Conservation (phyloP, 2,329 filamentous ascomycete species). For the Nothophoma quercina region DNA sequence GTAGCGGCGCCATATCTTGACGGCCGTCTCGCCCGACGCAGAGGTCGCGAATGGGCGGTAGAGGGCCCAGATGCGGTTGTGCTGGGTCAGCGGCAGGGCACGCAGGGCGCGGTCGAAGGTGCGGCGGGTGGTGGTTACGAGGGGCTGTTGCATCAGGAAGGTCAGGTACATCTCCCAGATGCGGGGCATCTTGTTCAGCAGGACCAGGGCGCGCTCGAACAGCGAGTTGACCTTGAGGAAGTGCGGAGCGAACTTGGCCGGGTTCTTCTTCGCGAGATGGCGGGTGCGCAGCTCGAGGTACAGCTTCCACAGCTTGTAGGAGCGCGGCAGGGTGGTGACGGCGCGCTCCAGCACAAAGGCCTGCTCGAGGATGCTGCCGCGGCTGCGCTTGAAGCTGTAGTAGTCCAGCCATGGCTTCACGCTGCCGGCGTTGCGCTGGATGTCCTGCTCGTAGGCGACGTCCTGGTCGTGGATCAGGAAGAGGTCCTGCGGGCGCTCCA, state of each 20-base stretch:
- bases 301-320: conserved; percentile 99
- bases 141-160: conserved; percentile 89
- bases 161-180: conserved; percentile 98
- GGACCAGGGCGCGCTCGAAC: conserved; percentile 89
- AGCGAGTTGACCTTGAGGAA: conserved; percentile 94
- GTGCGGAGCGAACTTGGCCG: conserved; percentile 78
- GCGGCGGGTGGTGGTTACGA: conserved; percentile 83
- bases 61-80: conserved; percentile 92
- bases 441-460: conserved; percentile 94
- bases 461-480: conserved; percentile 78
- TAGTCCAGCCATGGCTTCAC: conserved; percentile 96
- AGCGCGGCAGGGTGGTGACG: conserved; percentile 86
- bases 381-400: conserved; percentile 86
- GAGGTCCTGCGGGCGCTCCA: conserved; percentile 47
- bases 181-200: conserved; percentile 97
- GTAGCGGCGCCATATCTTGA: conserved; percentile 93
- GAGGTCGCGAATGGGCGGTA: conserved; percentile 93
- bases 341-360: conserved; percentile 89
- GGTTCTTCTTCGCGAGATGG: conserved; percentile 83
- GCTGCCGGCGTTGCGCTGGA: conserved; percentile 82
- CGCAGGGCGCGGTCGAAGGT: conserved; percentile 93
- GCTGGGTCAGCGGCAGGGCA: conserved; percentile 91
- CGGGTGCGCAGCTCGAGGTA: conserved; percentile 86
- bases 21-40: conserved; percentile 85
- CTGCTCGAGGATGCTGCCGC: conserved; percentile 86